Evolutionary conservation across 1,139 yeast genomes (phyloP).

Genomic region (Candida freyschussii): DNA sequence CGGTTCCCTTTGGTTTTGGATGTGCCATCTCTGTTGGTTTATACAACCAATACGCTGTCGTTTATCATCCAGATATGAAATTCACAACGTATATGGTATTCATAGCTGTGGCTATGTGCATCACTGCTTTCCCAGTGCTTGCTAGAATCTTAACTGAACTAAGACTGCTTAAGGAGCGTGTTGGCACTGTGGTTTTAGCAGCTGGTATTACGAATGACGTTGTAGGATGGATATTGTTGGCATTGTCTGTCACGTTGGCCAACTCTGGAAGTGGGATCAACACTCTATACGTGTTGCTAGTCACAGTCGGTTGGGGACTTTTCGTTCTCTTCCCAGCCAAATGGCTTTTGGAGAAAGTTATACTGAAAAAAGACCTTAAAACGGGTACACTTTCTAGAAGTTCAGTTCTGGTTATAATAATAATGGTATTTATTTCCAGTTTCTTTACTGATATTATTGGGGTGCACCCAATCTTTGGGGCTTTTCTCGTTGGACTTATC

Average conservation of each 20-base stretch:
- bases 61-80: slow-evolving; percentile 31
- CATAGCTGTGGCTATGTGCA: slow-evolving; percentile 75
- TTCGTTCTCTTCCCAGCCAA: slow-evolving; percentile 54
- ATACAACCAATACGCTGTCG: slow-evolving; percentile 46
- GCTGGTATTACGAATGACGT: slow-evolving; percentile 80
- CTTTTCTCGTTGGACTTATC: slow-evolving; percentile 69
- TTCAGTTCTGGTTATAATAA: slow-evolving; percentile 52
- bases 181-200: slow-evolving; percentile 73
- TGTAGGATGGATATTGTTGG: slow-evolving; percentile 77
- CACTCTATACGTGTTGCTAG: slow-evolving; percentile 62
- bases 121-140: slow-evolving; percentile 80
- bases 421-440: slow-evolving; percentile 58
- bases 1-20: slow-evolving; percentile 74
- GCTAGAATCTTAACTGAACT: slow-evolving; percentile 74
- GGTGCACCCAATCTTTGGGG: slow-evolving; percentile 79
- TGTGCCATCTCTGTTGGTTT: slow-evolving; percentile 66
- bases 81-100: slow-evolving; percentile 76
- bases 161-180: slow-evolving; percentile 63
- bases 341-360: slow-evolving; percentile 39
- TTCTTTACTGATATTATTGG: slow-evolving; percentile 79
- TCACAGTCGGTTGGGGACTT: slow-evolving; percentile 63
- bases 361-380: slow-evolving; percentile 34
- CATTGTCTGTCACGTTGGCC: slow-evolving; percentile 69
- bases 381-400: slow-evolving; percentile 62
- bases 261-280: slow-evolving; percentile 58